Evolutionary conservation across 106 monocot genomes (phyloP), one percentile per base, ranked within the genome.

Genomic region (Triglochin maritima): DNA sequence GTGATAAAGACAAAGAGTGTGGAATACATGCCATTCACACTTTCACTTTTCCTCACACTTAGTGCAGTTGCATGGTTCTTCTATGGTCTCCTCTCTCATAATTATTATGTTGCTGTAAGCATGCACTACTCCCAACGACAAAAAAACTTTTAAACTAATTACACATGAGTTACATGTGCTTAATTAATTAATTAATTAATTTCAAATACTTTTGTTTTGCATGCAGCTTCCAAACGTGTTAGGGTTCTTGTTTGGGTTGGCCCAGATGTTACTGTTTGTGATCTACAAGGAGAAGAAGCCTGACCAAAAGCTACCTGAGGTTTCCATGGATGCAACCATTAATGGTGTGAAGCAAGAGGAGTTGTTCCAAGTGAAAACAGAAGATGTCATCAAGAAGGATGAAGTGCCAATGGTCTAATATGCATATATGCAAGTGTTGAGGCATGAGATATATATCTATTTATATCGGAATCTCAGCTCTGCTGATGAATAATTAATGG

Each of bases 21-120:
- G 53, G 66, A 85, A 59, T 89, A 78, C 80, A 89, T 89, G 89
- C 89, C 89, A 7, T 89, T 85, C 78, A 64, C 60, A 8, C 78
- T 89, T 14, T 89, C 89, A 56, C 76, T 89, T 73, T 85, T 80
- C 68, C 85, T 89, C 46, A 89, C 89, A 4, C 64, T 85, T 1
- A 82, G 80, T 45, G 85, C 89, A 2, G 54, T 89, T 16, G 82
- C 71, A 5, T 85, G 89, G 89, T 85, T 89, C 78, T 44, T 55
- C 59, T 89, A 89, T 17, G 89, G 89, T 5, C 47, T 85, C 7
- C 76, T 85, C 12, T 57, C 50, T 3, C 77, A 72, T 66, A 82
- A 89, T 64, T 64, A 57, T 67, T 83, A 70, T 15, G 67, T 89
- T 8, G 85, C 89, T 46, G 87, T 84, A 69, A 67, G 50, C 29